Conservation (phyloP, 2,329 filamentous ascomycete species). For the Monilinia laxa region DNA sequence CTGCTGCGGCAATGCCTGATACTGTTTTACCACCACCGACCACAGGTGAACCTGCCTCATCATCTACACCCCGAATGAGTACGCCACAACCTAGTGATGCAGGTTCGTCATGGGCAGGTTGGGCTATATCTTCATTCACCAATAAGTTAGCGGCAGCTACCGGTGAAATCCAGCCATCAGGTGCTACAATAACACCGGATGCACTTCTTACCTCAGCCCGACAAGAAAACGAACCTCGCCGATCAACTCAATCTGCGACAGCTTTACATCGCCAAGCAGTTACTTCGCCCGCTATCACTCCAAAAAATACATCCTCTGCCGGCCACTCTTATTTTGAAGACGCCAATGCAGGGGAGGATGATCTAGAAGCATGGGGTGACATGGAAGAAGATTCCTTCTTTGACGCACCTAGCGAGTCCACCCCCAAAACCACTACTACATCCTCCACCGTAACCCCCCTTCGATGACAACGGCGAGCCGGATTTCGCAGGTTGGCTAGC, state of each 20-base stretch:
- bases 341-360: constrained; percentile 59
- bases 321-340: constrained; percentile 56
- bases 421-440: constrained; percentile 32
- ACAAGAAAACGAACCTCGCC: constrained; percentile 41
- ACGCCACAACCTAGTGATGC: constrained; percentile 68
- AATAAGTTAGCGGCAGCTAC: constrained; percentile 85
- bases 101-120: constrained; percentile 79
- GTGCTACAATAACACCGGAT: constrained; percentile 47
- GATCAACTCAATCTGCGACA: constrained; percentile 51
- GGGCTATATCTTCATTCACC: constrained; percentile 98
- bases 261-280: constrained; percentile 60
- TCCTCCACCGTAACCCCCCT: constrained; percentile 51
- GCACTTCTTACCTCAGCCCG: constrained; percentile 46
- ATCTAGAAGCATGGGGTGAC: constrained; percentile 70
- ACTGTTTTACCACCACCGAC: constrained; percentile 68
- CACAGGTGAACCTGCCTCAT: constrained; percentile 45
- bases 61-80: constrained; percentile 68
- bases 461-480: constrained; percentile 82
- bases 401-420: constrained; percentile 36
- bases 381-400: constrained; percentile 56
- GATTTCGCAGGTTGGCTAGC: constrained; percentile 96
- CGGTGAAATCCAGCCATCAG: constrained; percentile 72
- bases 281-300: constrained; percentile 50
- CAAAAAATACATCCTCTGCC: constrained; percentile 47
- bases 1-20: constrained; percentile 75